phyloP scores from a whole-genome alignment of 2,329 filamentous ascomycete genomes.

The Gremmenia infestans region DNA sequence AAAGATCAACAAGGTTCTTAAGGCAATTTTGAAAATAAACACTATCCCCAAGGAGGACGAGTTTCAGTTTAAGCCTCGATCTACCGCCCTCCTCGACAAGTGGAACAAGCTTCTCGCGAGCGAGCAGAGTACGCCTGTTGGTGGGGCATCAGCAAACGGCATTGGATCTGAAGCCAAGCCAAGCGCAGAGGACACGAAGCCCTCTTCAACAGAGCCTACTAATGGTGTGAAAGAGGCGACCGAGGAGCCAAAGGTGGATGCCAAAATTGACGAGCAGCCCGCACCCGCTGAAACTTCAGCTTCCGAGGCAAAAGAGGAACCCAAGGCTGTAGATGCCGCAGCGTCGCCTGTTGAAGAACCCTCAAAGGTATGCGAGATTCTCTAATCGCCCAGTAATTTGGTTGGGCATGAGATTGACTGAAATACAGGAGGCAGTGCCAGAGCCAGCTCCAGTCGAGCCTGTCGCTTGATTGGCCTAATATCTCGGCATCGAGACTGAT shows the following conservation, averaged over 20 bases:
- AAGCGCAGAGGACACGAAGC: slow-evolving; percentile 26
- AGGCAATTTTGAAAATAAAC: slow-evolving; percentile 79
- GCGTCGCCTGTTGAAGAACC: slow-evolving; percentile 15
- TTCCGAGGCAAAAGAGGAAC: slow-evolving; percentile 28
- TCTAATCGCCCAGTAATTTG: not conserved
- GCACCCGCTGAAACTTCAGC: slow-evolving; percentile 32
- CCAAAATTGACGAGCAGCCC: slow-evolving; percentile 32
- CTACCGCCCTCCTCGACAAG: slow-evolving; percentile 71
- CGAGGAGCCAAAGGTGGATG: slow-evolving; percentile 33
- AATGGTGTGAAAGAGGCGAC: slow-evolving; percentile 27
- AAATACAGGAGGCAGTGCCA: slow-evolving; percentile 10
- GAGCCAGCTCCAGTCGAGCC: slow-evolving; percentile 20
- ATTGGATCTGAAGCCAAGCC: slow-evolving; percentile 37
- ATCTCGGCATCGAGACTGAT: not conserved
- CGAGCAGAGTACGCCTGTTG: slow-evolving; percentile 42
- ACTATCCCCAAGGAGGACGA: slow-evolving; percentile 84
- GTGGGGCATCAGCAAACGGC: slow-evolving; percentile 27
- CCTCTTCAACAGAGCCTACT: slow-evolving; percentile 22
- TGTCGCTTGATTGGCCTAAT: slow-evolving; percentile 16
- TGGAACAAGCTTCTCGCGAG: slow-evolving; percentile 81
- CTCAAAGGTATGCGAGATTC: slow-evolving; percentile 17
- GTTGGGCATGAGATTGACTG: slow-evolving; percentile 5
- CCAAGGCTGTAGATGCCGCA: slow-evolving; percentile 21
- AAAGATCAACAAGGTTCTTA: slow-evolving; percentile 98
- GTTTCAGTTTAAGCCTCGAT: slow-evolving; percentile 82